Conservation (phyloP, 495 filamentous ascomycete genomes). For the Letharia columbiana region DNA sequence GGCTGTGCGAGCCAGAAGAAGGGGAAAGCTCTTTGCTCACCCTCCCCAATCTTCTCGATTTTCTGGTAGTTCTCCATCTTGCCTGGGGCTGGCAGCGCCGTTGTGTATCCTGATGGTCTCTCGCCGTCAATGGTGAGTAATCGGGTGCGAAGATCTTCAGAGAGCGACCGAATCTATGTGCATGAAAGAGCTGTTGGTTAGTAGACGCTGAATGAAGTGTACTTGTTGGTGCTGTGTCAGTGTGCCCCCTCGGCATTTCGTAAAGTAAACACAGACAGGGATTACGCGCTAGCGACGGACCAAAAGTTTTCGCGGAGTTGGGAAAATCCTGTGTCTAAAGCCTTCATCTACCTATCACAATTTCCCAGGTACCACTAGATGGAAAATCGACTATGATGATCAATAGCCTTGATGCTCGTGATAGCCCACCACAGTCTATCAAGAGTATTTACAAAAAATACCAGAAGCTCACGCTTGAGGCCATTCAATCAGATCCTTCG, state of each 20-base stretch:
- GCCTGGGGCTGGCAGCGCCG: background rate
- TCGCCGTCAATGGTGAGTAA: background rate
- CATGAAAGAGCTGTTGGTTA: constrained; percentile 17
- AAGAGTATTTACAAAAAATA: constrained; percentile 58
- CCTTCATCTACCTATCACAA: background rate
- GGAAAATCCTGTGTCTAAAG: background rate
- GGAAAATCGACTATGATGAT: background rate
- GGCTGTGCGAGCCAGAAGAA: background rate
- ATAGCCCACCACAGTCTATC: constrained; percentile 58
- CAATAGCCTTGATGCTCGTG: constrained; percentile 46
- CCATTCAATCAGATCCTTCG: constrained; percentile 38
- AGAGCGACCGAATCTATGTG: background rate
- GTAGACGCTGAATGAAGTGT: constrained; percentile 8
- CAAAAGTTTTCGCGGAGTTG: constrained; percentile 32
- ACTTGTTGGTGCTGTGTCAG: constrained; percentile 4
- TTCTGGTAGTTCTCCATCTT: constrained; percentile 99
- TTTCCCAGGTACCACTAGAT: background rate
- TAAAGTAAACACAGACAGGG: constrained; percentile 26
- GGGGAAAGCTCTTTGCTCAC: constrained; percentile 36
- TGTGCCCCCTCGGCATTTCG: constrained; percentile 11
- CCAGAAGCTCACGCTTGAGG: constrained; percentile 36
- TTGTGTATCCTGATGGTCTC: background rate
- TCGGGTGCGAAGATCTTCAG: background rate
- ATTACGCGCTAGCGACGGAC: constrained; percentile 13
- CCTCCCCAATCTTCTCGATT: constrained; percentile 99